Evolutionary conservation across 2,329 filamentous ascomycete species (phyloP).

Genomic region (Ramichloridium luteum): DNA sequence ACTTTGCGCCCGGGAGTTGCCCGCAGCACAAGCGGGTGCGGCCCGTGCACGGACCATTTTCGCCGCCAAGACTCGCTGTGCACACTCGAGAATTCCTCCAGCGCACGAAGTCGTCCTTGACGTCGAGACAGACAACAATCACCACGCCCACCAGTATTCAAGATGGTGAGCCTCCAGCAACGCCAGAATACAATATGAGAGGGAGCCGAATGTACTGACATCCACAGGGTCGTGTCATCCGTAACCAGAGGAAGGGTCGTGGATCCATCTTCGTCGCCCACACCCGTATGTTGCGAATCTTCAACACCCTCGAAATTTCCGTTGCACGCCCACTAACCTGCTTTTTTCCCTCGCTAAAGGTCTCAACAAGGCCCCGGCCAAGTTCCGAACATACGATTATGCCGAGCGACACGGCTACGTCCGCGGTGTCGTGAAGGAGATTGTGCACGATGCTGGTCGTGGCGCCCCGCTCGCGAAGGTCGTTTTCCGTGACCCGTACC

Average conservation of each 20-base stretch:
- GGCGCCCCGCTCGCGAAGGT: constrained; percentile 96
- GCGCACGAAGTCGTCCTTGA: background rate
- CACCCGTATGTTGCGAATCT: constrained; percentile 16
- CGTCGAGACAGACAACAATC: constrained; percentile 2
- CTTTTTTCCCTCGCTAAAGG: constrained; percentile 57
- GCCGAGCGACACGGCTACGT: constrained; percentile 73
- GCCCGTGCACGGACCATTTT: background rate
- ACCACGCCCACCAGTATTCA: constrained; percentile 9
- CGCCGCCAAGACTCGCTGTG: background rate
- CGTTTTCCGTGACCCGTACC: constrained; percentile 94
- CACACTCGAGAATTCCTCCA: background rate
- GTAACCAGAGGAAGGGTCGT: constrained; percentile 64
- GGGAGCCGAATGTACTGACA: constrained; percentile 8
- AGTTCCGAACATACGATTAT: constrained; percentile 95
- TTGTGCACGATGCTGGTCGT: constrained; percentile 97
- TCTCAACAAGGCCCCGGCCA: constrained; percentile 87
- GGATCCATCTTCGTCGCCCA: constrained; percentile 58
- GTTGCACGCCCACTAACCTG: constrained; percentile 10
- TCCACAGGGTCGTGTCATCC: constrained; percentile 53
- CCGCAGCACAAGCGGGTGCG: too few species aligned
- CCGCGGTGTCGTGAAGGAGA: constrained; percentile 95
- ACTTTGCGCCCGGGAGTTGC: background rate
- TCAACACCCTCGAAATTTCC: constrained; percentile 23
- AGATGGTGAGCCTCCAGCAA: constrained; percentile 3
- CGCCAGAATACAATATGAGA: constrained; percentile 1